These are phyloP conservation scores for Chernovozyma aurita DNA, from an alignment of 1,139 yeast genomes.

Conservation along the genomic window DNA sequence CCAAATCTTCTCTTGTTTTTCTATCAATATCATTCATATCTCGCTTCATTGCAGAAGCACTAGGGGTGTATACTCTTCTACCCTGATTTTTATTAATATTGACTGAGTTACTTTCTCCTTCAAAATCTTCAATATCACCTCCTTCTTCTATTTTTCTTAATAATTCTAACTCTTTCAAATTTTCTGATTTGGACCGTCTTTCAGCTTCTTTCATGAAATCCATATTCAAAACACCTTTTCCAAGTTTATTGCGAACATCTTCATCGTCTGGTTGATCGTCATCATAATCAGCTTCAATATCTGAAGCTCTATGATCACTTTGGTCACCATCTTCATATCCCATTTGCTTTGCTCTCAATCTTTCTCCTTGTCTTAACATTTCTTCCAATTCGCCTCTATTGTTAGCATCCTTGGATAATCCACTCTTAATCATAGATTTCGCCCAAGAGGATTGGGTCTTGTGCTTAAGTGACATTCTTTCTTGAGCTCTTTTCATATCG, in stretches of 20 bases:
- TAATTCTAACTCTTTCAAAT: constrained; percentile 47
- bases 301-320: constrained; percentile 46
- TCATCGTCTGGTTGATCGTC: constrained; percentile 31
- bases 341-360: constrained; percentile 65
- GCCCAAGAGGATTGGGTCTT: constrained; percentile 92
- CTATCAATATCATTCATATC: constrained; percentile 41
- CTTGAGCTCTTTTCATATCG: constrained; percentile 74
- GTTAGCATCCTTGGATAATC: constrained; percentile 79
- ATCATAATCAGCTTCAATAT: constrained; percentile 45
- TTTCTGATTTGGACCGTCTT: constrained; percentile 53
- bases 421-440: constrained; percentile 81
- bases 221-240: constrained; percentile 90
- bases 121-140: constrained; percentile 34
- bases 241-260: constrained; percentile 39
- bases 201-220: constrained; percentile 92
- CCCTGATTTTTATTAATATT: constrained; percentile 64
- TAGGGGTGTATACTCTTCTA: constrained; percentile 79
- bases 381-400: constrained; percentile 90
- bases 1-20: constrained; percentile 44
- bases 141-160: constrained; percentile 47
- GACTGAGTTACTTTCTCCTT: constrained; percentile 29
- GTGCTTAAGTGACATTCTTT: constrained; percentile 88
- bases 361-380: constrained; percentile 85
- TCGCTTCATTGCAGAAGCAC: constrained; percentile 42
- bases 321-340: constrained; percentile 60